Evolutionary conservation across 202 grass and related monocot species (phyloP), one percentile per base, ranked within the genome.

Genomic region (Musa balbisiana): DNA sequence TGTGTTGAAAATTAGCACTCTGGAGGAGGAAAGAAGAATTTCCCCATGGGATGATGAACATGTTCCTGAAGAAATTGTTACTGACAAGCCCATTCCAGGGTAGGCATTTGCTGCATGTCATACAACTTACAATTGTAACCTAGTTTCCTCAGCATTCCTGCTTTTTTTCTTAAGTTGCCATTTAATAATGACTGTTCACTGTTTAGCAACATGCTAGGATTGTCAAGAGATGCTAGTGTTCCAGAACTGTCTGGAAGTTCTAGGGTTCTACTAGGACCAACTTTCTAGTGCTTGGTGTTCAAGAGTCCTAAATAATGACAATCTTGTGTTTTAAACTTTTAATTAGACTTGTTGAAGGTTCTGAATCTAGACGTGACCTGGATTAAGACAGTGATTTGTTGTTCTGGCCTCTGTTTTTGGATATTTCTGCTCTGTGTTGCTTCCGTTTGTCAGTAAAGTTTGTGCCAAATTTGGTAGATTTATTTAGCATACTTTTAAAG

Each of bases 51-150:
- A 92, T 80, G 94, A 98, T 53, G 94, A 98, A 64, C 83, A 92
- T 89, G 81, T 98, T 53, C 94, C 94, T 79, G 91, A 98, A 89
- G 90, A 98, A 90, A 98, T 98, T 85, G 91, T 98, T 76, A 80
- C 81, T 2, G 79, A 89, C 78, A 83, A 74, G 79, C 94, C 91
- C 78, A 84, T 92, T 66, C 85, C 91, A 86, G 94, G 94, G 94
- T 98, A 93, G 25, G 15, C n/a, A 25, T 24, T 64, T 11, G 10
- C 33, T 2, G 6, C 6, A 16, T 53, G 16, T 9, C 21, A 15
- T 65, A 14, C 9, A 26, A 52, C 15, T 65, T 17, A 60, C 17
- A 12, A 19, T 43, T 43, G 33, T 43, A 43, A 16, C 20, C 1
- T 76, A 52, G 2, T 77, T 77, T 52, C 2, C 15, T 74, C 33